phyloP scores from a whole-genome alignment of 345 rosid species.

The Eucalyptus erythrocorys region DNA sequence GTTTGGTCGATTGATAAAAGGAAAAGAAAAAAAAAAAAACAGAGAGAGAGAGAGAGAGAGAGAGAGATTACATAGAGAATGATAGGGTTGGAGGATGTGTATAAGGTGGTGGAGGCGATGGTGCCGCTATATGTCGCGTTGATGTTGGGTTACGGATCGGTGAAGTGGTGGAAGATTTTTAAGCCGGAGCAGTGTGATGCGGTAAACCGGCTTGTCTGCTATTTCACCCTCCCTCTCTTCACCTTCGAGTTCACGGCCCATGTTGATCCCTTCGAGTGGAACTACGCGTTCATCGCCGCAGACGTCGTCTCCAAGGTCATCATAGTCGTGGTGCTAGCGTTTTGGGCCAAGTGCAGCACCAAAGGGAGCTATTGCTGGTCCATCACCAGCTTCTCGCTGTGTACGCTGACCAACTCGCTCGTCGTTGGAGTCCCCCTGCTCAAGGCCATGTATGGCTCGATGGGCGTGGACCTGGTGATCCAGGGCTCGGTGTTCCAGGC shows the following conservation, averaged over 20 bases:
- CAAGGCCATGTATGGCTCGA: conserved; percentile 72
- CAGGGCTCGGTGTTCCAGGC: conserved; percentile 74
- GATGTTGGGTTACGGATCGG: conserved; percentile 82
- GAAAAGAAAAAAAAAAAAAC: background rate
- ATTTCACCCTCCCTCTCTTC: conserved; percentile 82
- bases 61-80: conserved; percentile 5
- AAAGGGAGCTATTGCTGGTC: conserved; percentile 88
- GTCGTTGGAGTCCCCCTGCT: conserved; percentile 83
- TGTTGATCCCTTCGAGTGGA: conserved; percentile 73
- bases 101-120: conserved; percentile 80
- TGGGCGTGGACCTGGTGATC: conserved; percentile 74
- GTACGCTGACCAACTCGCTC: conserved; percentile 66
- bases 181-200: conserved; percentile 71
- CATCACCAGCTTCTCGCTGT: conserved; percentile 75
- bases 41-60: background rate
- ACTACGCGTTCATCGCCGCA: conserved; percentile 54
- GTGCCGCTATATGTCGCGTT: conserved; percentile 78
- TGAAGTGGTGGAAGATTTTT: conserved; percentile 85
- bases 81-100: conserved; percentile 74
- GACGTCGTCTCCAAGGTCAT: conserved; percentile 68
- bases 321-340: conserved; percentile 42
- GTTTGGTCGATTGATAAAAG: background rate
- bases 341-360: conserved; percentile 67
- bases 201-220: conserved; percentile 62
- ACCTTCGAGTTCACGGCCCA: conserved; percentile 77